Evolutionary conservation across 352 stramenopile genomes (phyloP), one percentile per base, ranked within the genome.

Genomic region (Phytophthora kernoviae): DNA sequence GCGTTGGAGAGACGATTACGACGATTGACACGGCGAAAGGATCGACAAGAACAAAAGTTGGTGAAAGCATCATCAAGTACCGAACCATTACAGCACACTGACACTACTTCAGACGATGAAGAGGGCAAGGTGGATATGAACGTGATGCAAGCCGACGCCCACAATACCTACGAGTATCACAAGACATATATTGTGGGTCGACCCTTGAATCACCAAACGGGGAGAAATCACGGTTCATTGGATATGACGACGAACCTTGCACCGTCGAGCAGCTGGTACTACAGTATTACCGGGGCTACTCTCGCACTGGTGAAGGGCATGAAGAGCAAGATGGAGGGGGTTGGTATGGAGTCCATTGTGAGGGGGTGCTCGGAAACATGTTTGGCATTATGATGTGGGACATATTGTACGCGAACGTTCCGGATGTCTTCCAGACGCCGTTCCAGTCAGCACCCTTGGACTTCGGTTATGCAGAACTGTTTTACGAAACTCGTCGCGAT

Each of bases 361-460:
- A 96, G 69, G 89, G 90, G 0, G 60, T 90, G 30, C 50, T 97
- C 24, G 61, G 70, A 12, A 89, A 85, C 42, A 41, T 97, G 2
- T 96, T 96, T 61, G 84, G 87, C 0, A 55, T 97, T 15, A 79
- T 96, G n/a, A 83, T 97, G 76, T 96, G 90, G 90, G 84, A 96
- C 30, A 59, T 94, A 9, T 53, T 97, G 24, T 97, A 96, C 39
- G 73, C 79, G 0, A 68, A 54, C n/a, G 69, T 96, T 15, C 71
- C 81, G 2, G 70, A 94, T 46, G 90, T 96, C 1, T 96, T 97
- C 52, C 88, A 96, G 66, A 94, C 77, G n/a, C 81, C 76, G 6
- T 96, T 87, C 41, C 88, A 96, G 47, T 62, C 74, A 1, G 77
- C 61, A 22, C 85, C 84, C 26, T 56, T 93, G 4, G 82, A 93